Percentiles rank a stretch among this genome's conserved stretches.
Evolutionary conservation across 805 yeast genomes (phyloP).

Genomic region (Saccharomycopsis amapae): DNA sequence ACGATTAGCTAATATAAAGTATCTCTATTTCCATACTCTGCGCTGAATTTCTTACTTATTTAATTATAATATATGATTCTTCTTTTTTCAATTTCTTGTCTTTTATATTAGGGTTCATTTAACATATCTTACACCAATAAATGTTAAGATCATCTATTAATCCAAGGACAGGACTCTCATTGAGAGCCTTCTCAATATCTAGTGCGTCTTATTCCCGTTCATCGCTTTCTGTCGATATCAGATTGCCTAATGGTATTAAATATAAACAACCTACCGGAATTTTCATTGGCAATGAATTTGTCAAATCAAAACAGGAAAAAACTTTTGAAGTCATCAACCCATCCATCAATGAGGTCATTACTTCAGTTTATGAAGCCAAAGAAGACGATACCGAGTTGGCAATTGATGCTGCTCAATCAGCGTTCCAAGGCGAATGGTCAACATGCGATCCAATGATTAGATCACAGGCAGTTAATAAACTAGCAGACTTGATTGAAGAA

Average conservation of each 20-base stretch:
- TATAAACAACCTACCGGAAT: conserved; percentile 78
- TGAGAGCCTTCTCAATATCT: too few relatives aligned
- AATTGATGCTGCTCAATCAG: conserved; percentile 77
- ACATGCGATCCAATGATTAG: conserved; percentile 57
- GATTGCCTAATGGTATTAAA: conserved; percentile 67
- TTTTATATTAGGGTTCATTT: too few relatives aligned
- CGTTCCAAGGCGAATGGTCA: conserved; percentile 61
- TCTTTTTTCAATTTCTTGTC: too few relatives aligned
- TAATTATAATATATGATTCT: too few relatives aligned
- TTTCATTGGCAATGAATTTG: conserved; percentile 74
- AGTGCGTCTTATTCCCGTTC: too few relatives aligned
- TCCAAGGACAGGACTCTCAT: too few relatives aligned
- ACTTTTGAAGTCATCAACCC: conserved; percentile 58
- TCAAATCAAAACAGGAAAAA: conserved; percentile 48
- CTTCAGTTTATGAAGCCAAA: conserved; percentile 65
- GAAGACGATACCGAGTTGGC: conserved; percentile 75
- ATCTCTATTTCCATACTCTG: too few relatives aligned
- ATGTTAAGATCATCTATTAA: too few relatives aligned
- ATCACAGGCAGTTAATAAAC: conserved; percentile 52
- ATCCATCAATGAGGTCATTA: conserved; percentile 62
- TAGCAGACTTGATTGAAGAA: conserved; percentile 72
- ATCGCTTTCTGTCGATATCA: too few relatives aligned
- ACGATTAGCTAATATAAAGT: too few relatives aligned
- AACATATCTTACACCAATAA: too few relatives aligned
- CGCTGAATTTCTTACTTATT: too few relatives aligned